Conservation (phyloP, 768 basidiomycete species). For the Collybia nuda region DNA sequence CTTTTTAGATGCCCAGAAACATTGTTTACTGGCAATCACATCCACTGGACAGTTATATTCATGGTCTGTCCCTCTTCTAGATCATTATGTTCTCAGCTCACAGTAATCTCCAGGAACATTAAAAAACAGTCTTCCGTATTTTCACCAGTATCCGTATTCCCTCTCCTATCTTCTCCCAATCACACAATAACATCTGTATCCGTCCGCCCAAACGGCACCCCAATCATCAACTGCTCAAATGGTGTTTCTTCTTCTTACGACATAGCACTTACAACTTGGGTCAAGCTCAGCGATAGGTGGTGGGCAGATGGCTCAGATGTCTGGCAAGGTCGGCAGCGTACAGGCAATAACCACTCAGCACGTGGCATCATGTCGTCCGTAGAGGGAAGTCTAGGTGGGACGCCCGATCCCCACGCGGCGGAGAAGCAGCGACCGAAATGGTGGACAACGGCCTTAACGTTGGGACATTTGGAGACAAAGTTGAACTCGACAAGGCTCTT, state of each 20-base stretch:
- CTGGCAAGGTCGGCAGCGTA: constrained; percentile 73
- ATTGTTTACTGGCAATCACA: constrained; percentile 72
- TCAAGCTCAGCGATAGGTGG: constrained; percentile 79
- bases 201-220: constrained; percentile 78
- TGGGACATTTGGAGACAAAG: constrained; percentile 87
- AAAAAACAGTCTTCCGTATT: constrained; percentile 66
- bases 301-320: constrained; percentile 81
- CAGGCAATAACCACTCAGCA: constrained; percentile 30
- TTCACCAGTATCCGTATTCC: constrained; percentile 59
- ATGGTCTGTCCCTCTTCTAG: constrained; percentile 49
- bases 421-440: constrained; percentile 62
- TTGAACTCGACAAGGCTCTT: constrained; percentile 72
- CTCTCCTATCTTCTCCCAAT: constrained; percentile 62
- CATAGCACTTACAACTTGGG: constrained; percentile 61
- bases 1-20: constrained; percentile 64
- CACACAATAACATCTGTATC: constrained; percentile 59
- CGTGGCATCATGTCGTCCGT: constrained; percentile 57
- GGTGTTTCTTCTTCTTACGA: constrained; percentile 86
- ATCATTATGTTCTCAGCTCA: constrained; percentile 2
- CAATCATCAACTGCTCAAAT: constrained; percentile 73
- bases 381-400: constrained; percentile 43
- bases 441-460: constrained; percentile 81
- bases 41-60: constrained; percentile 68
- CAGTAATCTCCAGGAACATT: constrained; percentile 57
- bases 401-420: constrained; percentile 32